Base-by-base conservation (phyloP, 257 asterid genomes). In the Nicotiana obtusifolia region DNA sequence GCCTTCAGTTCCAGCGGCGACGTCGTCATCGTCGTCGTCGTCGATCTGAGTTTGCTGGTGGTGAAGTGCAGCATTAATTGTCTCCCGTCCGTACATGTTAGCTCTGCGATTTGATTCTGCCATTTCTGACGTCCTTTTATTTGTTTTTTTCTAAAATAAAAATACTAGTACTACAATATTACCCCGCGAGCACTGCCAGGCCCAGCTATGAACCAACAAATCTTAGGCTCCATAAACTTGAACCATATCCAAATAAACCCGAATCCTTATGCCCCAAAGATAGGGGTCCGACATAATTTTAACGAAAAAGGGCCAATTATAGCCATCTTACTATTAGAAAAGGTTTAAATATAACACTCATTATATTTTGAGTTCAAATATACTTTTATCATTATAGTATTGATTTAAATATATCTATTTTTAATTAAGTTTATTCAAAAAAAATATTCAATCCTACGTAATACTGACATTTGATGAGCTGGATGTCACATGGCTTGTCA, bases 21-120 rank as follows among this genome's bases (percentile, higher is more conserved):
- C 95, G 80, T 86, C 86, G 10, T 84, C 90, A 15, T 91, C 90
- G 2, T 88, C 92, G 15, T 76, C 85, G 1, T 91, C 92, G 80
- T 87, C 90, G 84, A 82, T 78, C 76, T 68, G 82, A 56, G 80
- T 80, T 83, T 62, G 82, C 86, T 68, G 90, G 77, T 79, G 77
- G 77, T 65, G 65, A 47, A 64, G 83, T 28, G 76, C 83, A 57
- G 78, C 62, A 78, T 57, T 80, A 17, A 49, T 68, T 13, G 84
- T 44, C 31, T 59, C 84, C n/a, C 37, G 57, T 35, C 84, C 84
- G 80, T 75, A 82, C 81, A 82, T 82, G 75, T 57, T 47, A n/a
- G 65, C 81, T 6, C 62, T 61, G 17, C 67, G 84, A 75, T 82
- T 82, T 22, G 52, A 31, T 47, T 69, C 61, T 56, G 41, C 57